Evolutionary conservation across 106 monocot genomes (phyloP).

Genomic region (Gastrodia elata): DNA sequence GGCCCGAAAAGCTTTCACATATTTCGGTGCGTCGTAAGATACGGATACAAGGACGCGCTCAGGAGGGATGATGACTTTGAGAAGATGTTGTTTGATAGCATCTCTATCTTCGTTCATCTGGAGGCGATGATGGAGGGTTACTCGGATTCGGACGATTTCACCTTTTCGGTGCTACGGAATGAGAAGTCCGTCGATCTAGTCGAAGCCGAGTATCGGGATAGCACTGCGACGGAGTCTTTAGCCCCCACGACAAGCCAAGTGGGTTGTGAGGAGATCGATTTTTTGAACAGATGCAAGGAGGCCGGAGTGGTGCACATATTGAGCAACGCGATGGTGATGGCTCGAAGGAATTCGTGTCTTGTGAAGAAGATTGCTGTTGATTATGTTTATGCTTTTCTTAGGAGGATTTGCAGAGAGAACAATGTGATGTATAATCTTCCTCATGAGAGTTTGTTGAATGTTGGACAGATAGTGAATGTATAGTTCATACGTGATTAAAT

Average conservation of each 20-base stretch:
- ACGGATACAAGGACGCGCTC: conserved; percentile 58
- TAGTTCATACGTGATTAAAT: conserved; percentile 5
- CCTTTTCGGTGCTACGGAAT: conserved; percentile 10
- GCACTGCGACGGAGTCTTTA: conserved; percentile 9
- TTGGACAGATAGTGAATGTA: conserved; percentile 58
- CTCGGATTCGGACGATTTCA: conserved; percentile 37
- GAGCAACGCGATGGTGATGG: conserved; percentile 45
- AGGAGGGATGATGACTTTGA: conserved; percentile 49
- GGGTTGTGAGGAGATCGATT: conserved; percentile 33
- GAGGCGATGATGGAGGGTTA: conserved; percentile 61
- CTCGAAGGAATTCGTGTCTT: conserved; percentile 23
- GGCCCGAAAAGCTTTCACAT: conserved; percentile 53
- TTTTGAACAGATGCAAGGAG: conserved; percentile 46
- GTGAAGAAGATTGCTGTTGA: conserved; percentile 41
- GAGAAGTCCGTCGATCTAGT: conserved; percentile 9
- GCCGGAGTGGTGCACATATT: conserved; percentile 55
- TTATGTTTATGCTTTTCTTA: conserved; percentile 49
- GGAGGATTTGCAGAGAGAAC: conserved; percentile 49
- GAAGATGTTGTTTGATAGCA: conserved; percentile 45
- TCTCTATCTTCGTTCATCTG: conserved; percentile 25
- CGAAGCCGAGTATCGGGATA: not conserved
- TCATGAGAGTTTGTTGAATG: conserved; percentile 52
- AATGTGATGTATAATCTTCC: conserved; percentile 56
- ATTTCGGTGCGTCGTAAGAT: conserved; percentile 53
- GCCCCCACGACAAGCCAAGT: conserved; percentile 19